These are phyloP conservation scores for Tephrocybe sp. DNA, from an alignment of 768 basidiomycete species.

Conservation along the genomic window DNA sequence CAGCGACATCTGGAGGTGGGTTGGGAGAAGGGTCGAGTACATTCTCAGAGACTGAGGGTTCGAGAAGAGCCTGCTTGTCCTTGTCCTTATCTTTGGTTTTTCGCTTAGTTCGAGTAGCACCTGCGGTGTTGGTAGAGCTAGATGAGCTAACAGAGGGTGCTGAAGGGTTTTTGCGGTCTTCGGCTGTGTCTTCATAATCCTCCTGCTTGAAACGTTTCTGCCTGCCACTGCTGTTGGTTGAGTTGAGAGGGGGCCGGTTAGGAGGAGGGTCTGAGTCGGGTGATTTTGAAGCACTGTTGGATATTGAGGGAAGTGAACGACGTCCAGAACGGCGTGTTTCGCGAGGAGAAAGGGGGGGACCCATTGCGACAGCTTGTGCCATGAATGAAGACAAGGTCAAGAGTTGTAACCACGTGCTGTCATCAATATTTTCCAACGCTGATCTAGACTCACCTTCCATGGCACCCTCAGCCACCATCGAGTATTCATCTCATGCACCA, in stretches of 20 bases:
- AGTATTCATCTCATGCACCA: conserved; percentile 69
- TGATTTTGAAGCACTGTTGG: conserved; percentile 68
- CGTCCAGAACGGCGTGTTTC: conserved; percentile 78
- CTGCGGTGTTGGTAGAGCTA: conserved; percentile 22
- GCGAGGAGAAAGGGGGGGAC: conserved; percentile 72
- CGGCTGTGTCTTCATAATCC: conserved; percentile 62
- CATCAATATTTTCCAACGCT: conserved; percentile 8
- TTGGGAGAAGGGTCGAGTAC: conserved; percentile 28
- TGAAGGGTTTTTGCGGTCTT: conserved; percentile 48
- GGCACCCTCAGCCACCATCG: conserved; percentile 53
- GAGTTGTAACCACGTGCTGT: conserved; percentile 6
- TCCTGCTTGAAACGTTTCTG: conserved; percentile 73
- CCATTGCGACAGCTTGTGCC: conserved; percentile 71
- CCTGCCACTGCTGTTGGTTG: conserved; percentile 35
- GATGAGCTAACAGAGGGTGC: conserved; percentile 30
- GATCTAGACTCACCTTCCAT: conserved; percentile 20
- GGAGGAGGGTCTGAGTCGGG: conserved; percentile 62
- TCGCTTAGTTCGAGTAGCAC: conserved; percentile 48
- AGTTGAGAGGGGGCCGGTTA: conserved; percentile 39
- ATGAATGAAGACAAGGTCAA: conserved; percentile 29
- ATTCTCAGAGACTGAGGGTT: conserved; percentile 23
- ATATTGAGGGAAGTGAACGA: conserved; percentile 65
- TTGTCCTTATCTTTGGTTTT: conserved; percentile 70
- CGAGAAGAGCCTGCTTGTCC: conserved; percentile 27
- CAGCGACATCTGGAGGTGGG: conserved; percentile 38